Evolutionary conservation across 148 eudicot species (phyloP).

Genomic region (Heliamphora exappendiculata): DNA sequence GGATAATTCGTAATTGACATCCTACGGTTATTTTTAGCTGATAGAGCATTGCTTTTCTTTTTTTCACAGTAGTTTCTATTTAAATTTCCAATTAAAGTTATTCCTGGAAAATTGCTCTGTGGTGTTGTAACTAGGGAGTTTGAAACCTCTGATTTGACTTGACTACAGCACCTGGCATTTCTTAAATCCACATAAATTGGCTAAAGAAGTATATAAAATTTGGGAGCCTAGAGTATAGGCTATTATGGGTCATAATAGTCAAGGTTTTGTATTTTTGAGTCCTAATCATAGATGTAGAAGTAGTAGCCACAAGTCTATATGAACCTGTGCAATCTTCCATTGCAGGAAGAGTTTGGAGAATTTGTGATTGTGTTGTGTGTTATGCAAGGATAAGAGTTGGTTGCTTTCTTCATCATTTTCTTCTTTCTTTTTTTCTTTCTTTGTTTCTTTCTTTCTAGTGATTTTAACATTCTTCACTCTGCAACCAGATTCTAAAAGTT

Average conservation of each 20-base stretch:
- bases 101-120: neutral
- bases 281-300: neutral
- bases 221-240: too few relatives aligned
- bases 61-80: neutral
- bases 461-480: too few relatives aligned
- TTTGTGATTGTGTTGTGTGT: neutral
- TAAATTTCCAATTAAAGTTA: neutral
- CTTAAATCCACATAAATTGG: too few relatives aligned
- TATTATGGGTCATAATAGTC: neutral
- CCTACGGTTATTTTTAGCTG: neutral
- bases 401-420: neutral
- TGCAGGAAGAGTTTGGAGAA: neutral
- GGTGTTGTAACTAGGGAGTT: neutral
- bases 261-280: neutral
- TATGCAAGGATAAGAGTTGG: neutral
- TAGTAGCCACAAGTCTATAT: neutral
- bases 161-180: too few relatives aligned
- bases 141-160: too few relatives aligned
- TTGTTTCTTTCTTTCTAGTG: too few relatives aligned
- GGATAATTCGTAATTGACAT: neutral
- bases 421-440: neutral
- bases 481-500: too few relatives aligned
- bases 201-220: too few relatives aligned
- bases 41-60: neutral
- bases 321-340: neutral